Conservation (phyloP, 2,329 filamentous ascomycete genomes). For the Clathrospora elynae region DNA sequence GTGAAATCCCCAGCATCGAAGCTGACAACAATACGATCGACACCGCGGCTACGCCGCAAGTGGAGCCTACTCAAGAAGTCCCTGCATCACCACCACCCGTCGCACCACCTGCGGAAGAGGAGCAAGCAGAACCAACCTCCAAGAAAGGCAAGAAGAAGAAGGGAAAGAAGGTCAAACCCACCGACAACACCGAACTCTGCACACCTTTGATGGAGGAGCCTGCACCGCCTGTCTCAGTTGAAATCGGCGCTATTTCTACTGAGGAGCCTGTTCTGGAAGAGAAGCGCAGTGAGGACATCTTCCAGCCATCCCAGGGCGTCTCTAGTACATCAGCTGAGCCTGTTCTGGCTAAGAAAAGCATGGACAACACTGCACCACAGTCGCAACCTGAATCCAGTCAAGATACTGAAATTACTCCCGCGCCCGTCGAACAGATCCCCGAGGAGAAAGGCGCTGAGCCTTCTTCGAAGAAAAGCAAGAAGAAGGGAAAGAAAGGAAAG, state of each 20-base stretch:
- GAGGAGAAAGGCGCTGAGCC: slow-evolving; percentile 13
- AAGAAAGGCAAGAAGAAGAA: slow-evolving; percentile 37
- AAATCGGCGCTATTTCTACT: slow-evolving; percentile 5
- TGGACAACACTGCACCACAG: slow-evolving; percentile 1
- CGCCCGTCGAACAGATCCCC: slow-evolving; percentile 1
- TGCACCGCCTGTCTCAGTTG: neutral
- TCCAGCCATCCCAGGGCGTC: slow-evolving; percentile 1
- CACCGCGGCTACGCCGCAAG: neutral
- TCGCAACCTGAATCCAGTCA: neutral
- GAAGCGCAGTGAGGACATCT: slow-evolving; percentile 4
- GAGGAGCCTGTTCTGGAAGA: slow-evolving; percentile 7
- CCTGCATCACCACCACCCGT: neutral
- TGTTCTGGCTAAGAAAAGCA: neutral
- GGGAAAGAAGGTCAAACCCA: slow-evolving; percentile 27
- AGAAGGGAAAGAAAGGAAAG: slow-evolving; percentile 26
- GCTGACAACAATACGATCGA: neutral
- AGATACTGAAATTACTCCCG: slow-evolving; percentile 3
- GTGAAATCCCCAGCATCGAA: neutral
- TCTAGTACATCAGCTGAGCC: neutral
- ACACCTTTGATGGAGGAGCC: slow-evolving; percentile 13
- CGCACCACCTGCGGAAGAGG: slow-evolving; percentile 10
- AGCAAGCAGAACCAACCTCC: slow-evolving; percentile 12
- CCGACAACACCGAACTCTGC: slow-evolving; percentile 14
- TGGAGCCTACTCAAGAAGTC: slow-evolving; percentile 13
- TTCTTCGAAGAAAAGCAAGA: slow-evolving; percentile 22